A percentile compares a stretch with the other conserved stretches of the same genome.
phyloP scores from a whole-genome alignment of 139 green algal species.

The Protoeuglena noctilucae region DNA sequence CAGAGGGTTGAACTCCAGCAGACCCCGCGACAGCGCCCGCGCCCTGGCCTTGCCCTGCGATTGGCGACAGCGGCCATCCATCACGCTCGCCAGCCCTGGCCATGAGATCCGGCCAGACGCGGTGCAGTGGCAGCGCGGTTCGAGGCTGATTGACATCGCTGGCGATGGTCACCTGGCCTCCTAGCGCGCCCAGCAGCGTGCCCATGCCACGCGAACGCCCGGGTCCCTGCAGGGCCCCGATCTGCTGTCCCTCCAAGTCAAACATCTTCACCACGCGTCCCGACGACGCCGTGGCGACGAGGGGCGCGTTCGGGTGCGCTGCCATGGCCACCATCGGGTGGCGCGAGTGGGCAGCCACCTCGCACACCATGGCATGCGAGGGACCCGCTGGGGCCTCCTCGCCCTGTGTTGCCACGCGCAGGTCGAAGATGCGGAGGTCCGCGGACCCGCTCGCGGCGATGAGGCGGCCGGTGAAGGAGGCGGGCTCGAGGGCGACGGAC shows the following conservation, averaged over 20 bases:
- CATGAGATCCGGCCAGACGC: too few species aligned
- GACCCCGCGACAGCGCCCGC: too few species aligned
- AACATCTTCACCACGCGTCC: slow-evolving; percentile 63
- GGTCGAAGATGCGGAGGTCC: slow-evolving; percentile 61
- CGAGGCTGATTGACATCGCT: too few species aligned
- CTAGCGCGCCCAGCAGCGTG: too few species aligned
- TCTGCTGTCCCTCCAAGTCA: slow-evolving; percentile 34
- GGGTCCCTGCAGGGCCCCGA: slow-evolving; percentile 51
- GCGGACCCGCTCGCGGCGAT: slow-evolving; percentile 34
- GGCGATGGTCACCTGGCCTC: too few species aligned
- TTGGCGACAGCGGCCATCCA: too few species aligned
- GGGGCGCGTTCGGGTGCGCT: slow-evolving; percentile 49
- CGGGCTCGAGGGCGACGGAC: slow-evolving; percentile 47
- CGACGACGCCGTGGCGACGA: slow-evolving; percentile 58
- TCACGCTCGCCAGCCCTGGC: too few species aligned
- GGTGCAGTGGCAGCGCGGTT: too few species aligned
- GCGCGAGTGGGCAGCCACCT: slow-evolving; percentile 49
- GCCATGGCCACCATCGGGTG: slow-evolving; percentile 49
- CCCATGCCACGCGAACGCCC: too few species aligned
- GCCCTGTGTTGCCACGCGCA: slow-evolving; percentile 26
- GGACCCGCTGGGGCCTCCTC: background rate
- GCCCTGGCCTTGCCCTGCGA: too few species aligned
- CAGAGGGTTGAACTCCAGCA: too few species aligned
- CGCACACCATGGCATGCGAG: slow-evolving; percentile 24
- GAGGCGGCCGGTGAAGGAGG: slow-evolving; percentile 24